Conservation (phyloP, 768 basidiomycete genomes). For the Boletus rubescentipes region DNA sequence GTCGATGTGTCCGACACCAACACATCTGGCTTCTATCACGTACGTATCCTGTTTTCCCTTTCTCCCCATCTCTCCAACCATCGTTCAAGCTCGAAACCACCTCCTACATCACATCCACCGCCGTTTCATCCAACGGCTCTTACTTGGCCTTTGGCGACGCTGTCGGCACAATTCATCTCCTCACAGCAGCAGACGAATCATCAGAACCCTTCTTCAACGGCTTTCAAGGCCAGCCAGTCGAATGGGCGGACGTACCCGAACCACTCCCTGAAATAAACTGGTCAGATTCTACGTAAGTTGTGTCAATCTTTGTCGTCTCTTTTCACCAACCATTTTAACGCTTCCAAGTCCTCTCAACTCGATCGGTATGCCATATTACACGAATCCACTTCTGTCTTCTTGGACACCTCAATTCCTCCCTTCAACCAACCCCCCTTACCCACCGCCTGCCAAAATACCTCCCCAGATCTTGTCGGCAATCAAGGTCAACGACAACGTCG, state of each 20-base stretch:
- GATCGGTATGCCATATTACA: constrained; percentile 88
- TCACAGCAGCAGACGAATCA: constrained; percentile 68
- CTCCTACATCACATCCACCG: constrained; percentile 75
- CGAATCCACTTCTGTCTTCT: constrained; percentile 68
- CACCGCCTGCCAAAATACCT: constrained; percentile 78
- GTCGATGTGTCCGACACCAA: constrained; percentile 77
- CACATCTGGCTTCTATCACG: constrained; percentile 79
- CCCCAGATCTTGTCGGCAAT: constrained; percentile 72
- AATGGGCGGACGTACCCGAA: constrained; percentile 79
- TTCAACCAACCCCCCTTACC: constrained; percentile 45
- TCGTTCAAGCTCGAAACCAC: constrained; percentile 58
- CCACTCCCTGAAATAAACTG: constrained; percentile 73
- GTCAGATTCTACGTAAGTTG: constrained; percentile 80
- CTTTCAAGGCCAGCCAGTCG: constrained; percentile 80
- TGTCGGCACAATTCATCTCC: constrained; percentile 78
- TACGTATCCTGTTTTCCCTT: constrained; percentile 25
- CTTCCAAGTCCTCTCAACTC: constrained; percentile 73
- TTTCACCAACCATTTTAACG: not conserved
- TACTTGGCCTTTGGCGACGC: constrained; percentile 93
- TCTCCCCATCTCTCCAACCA: constrained; percentile 1
- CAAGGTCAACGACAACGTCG: constrained; percentile 85
- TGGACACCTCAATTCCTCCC: constrained; percentile 57
- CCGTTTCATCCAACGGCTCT: constrained; percentile 83
- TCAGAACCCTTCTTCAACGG: constrained; percentile 77
- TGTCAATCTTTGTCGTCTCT: not conserved